Evolutionary conservation across 1,284 basidiomycete species (phyloP), one percentile per base, ranked within the genome.

Genomic region (Ceratobasidium sp.): DNA sequence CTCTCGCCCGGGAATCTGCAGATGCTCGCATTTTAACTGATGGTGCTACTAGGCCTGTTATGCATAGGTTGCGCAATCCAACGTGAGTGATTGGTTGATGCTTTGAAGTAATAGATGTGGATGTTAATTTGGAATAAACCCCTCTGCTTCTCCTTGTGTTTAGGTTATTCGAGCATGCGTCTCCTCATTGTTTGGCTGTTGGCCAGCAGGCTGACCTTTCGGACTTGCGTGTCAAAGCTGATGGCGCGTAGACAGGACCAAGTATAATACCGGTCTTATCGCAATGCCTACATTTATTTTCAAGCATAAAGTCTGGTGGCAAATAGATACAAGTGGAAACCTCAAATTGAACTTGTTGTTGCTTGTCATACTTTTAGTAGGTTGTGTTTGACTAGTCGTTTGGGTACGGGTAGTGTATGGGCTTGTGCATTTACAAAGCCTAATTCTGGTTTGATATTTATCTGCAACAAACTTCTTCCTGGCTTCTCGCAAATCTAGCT

Each of bases 21-120:
- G 81, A 82, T 73, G 80, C 80, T 67, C 80, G 80, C 75, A 76
- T 84, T 73, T 76, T 84, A 72, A 79, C 83, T 77, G 81, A 83
- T 76, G 82, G 83, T 75, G 83, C 83, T 0, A 82, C 83, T 78
- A 78, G 78, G 75, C 82, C 82, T 21, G 79, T 74, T 69, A 77
- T 82, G 21, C 76, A 76, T 73, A 74, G 82, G 74, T 73, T 84
- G 76, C 79, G 78, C 75, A 82, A 81, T 78, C 80, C 81, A 32
- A 78, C 78, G 81, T 83, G 71, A 77, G 80, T 78, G 73, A 72
- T 73, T 58, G 72, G 71, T 32, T 75, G 59, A 32, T 62, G 62
- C 49, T 63, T 58, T 46, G 43, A 41, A 30, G 47, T 52, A 23
- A 63, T 52, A 61, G 62, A 30, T 54, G 69, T 73, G 32, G 2